Base-by-base conservation (phyloP, 176 grass and related monocot genomes). In the Rhipidocladum racemiflorum region DNA sequence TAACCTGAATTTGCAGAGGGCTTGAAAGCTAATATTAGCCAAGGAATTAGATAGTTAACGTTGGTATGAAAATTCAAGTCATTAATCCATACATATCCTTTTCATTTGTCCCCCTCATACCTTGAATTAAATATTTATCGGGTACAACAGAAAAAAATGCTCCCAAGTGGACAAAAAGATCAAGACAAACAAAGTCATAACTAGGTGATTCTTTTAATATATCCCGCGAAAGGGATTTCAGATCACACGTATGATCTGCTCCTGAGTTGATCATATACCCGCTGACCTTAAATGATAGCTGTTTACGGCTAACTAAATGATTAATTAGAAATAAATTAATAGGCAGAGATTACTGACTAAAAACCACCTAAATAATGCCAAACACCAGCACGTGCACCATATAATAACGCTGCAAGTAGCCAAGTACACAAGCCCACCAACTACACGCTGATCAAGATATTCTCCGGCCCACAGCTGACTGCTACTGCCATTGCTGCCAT, bases 131-230 rank as follows among this genome's bases (percentile, higher is more conserved):
- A 10, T 30, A 44, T 49, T 6, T 81, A 50, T 50, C 9, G 0
- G 57, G 53, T 17, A 38, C 4, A 35, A 1, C 15, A 24, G 24
- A 27, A 74, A 27, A 74, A 55, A 89, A 80, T 73, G 56, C 55
- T 50, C 28, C 23, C 81, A 80, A 69, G 81, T 79, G 82, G 70
- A 75, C 32, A 69, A 61, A 70, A 80, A 84, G 17, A 75, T n/a
- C n/a, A 79, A 84, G 15, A 78, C 60, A 60, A 43, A 80, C 13
- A 25, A 83, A 77, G 65, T 83, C 65, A 77, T 64, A 75, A 60
- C 13, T 45, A 39, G 1, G 6, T 36, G 18, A 36, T 84, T 70
- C 23, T 78, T 65, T 66, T 10, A 42, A 76, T 59, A 84, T 76
- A 68, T 32, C 4, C 42, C 25, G 2, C 36, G 60, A 74, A 75